These are phyloP conservation scores for Ogataea paradorogensis DNA, from an alignment of 805 yeast genomes.

Conservation along the genomic window DNA sequence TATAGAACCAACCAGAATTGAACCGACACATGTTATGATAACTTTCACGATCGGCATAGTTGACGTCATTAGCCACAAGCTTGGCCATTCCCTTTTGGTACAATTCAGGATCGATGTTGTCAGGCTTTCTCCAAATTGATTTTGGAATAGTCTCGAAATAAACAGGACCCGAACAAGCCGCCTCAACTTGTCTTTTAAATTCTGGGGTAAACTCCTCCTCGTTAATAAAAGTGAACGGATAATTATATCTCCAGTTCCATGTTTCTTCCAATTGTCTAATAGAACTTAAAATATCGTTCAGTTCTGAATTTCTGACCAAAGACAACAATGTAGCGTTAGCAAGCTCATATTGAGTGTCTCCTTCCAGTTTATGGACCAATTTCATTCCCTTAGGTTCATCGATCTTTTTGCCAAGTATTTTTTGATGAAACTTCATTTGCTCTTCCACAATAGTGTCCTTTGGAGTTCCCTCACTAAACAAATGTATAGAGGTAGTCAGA, in stretches of 20 bases:
- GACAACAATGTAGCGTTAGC: slow-evolving; percentile 73
- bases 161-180: slow-evolving; percentile 32
- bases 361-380: slow-evolving; percentile 22
- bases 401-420: slow-evolving; percentile 36
- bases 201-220: slow-evolving; percentile 60
- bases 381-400: slow-evolving; percentile 44
- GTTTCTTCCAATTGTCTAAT: slow-evolving; percentile 56
- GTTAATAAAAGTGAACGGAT: slow-evolving; percentile 75
- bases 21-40: slow-evolving; percentile 91
- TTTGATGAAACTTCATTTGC: slow-evolving; percentile 39
- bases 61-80: slow-evolving; percentile 44
- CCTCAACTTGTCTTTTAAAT: slow-evolving; percentile 48
- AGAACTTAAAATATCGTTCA: slow-evolving; percentile 45
- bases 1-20: slow-evolving; percentile 81
- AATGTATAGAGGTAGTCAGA: slow-evolving; percentile 14
- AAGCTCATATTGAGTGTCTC: slow-evolving; percentile 19
- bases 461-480: slow-evolving; percentile 16
- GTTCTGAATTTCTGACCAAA: slow-evolving; percentile 66
- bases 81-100: slow-evolving; percentile 21
- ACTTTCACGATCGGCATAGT: slow-evolving; percentile 71
- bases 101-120: slow-evolving; percentile 43
- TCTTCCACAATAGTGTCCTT: slow-evolving; percentile 31
- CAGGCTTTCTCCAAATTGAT: slow-evolving; percentile 62
- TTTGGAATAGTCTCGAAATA: slow-evolving; percentile 32
- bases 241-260: slow-evolving; percentile 64